phyloP scores from a whole-genome alignment of 2,329 filamentous ascomycete species.

The Leptographium radiaticola region DNA sequence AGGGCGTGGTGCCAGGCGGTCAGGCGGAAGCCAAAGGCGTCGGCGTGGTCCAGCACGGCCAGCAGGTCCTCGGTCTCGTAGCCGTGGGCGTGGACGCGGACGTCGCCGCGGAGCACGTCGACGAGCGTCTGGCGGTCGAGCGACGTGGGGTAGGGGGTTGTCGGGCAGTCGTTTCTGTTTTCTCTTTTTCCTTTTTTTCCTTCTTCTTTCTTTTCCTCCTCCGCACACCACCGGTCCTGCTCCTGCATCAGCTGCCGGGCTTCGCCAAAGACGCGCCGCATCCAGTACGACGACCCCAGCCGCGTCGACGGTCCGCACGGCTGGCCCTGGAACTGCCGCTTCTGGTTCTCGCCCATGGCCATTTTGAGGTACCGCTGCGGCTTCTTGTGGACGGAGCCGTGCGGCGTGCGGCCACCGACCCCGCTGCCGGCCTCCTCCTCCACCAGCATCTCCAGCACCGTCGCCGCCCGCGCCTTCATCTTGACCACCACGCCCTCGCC shows the following conservation, averaged over 20 bases:
- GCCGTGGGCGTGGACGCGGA: slow-evolving; percentile 30
- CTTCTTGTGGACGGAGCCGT: slow-evolving; percentile 10
- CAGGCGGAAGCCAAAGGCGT: slow-evolving; percentile 28
- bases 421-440: slow-evolving; percentile 15
- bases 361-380: slow-evolving; percentile 29
- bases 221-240: slow-evolving; percentile 19
- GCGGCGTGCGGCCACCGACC: slow-evolving; percentile 16
- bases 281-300: slow-evolving; percentile 25
- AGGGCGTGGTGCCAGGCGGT: slow-evolving; percentile 28
- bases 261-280: slow-evolving; percentile 25
- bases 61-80: slow-evolving; percentile 30
- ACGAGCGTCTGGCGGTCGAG: slow-evolving; percentile 27
- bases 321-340: slow-evolving; percentile 20
- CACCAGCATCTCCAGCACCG: slow-evolving; percentile 27
- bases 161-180: neutral
- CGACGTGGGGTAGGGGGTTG: slow-evolving; percentile 16
- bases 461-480: slow-evolving; percentile 23
- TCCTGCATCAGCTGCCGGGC: slow-evolving; percentile 22
- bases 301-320: slow-evolving; percentile 11
- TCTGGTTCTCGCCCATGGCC: slow-evolving; percentile 33
- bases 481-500: slow-evolving; percentile 30
- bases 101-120: slow-evolving; percentile 25
- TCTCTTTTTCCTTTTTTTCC: no score
- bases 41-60: slow-evolving; percentile 27
- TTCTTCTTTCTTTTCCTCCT: neutral